Base-by-base conservation (phyloP, 495 filamentous ascomycete genomes). In the Pseudomonodictys pantanalensis region DNA sequence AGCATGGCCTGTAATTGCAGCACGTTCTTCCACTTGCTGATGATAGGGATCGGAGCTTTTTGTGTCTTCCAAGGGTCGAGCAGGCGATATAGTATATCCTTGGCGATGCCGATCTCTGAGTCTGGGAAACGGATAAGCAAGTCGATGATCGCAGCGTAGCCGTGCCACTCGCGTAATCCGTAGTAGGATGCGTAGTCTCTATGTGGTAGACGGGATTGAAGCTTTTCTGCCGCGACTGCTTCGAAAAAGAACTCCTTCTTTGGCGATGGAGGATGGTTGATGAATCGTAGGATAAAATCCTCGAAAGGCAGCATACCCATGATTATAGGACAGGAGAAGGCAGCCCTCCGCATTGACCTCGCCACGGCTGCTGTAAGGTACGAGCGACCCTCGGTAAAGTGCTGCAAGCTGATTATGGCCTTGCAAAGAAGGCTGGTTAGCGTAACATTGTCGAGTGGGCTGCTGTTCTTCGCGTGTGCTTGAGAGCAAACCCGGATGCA, bases 1-100 rank as follows among this genome's bases (percentile, higher is more conserved):
- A 79, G 30, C 57, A 78, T 67, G 0, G 71, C 58, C 54, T 80
- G 78, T n/a, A 80, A 56, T 55, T 79, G 77, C 15, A 70, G 53
- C 8, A 68, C 50, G 30, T 60, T 69, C 52, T 79, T 80, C 76
- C 73, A 79, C 43, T 74, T 72, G 50, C 64, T 75, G 29, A 76
- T 69, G 8, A 75, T 69, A 3, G 74, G 72, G 41, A 71, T 68
- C 26, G 71, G 69, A 0, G 49, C 43, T 52, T 65, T 71, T 44
- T 79, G 76, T 11, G 63, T 43, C 15, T 35, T 55, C 77, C 77
- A 80, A 9, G 69, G 72, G 11, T 64, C 26, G 15, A 75, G 56
- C 1, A 80, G 46, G 15, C 53, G 56, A 20, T 74, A 51, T n/a
- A 78, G 42, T 5, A 77, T 47, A 4, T 46, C 20, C 30, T 60